These are phyloP conservation scores for Phlyctochytrium arcticum DNA, from an alignment of 192 early-diverging fungal genomes.

Conservation along the genomic window DNA sequence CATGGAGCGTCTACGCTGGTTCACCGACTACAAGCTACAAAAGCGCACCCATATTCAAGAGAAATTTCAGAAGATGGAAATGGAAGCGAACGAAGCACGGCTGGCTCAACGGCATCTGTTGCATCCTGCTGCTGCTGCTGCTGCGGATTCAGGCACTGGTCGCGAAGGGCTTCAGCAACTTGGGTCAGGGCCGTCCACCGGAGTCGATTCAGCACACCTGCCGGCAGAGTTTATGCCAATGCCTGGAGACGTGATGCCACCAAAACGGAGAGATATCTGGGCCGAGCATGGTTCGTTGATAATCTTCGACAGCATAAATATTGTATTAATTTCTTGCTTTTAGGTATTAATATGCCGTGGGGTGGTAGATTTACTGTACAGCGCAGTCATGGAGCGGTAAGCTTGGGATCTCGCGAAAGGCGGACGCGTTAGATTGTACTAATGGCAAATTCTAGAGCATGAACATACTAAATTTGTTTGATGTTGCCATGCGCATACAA, in stretches of 20 bases:
- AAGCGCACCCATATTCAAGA: conserved; percentile 27
- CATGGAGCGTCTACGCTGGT: conserved; percentile 48
- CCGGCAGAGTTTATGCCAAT: conserved; percentile 51
- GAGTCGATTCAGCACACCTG: background rate
- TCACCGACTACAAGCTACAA: conserved; percentile 38
- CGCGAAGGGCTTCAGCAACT: no score
- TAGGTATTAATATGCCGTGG: conserved; percentile 44
- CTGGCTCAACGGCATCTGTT: conserved; percentile 36
- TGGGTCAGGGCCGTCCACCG: background rate
- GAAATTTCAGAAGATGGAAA: conserved; percentile 33
- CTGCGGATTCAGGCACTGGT: no score
- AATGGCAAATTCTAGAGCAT: conserved; percentile 2
- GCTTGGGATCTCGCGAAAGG: no score
- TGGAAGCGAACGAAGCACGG: conserved; percentile 42
- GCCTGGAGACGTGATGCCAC: conserved; percentile 41
- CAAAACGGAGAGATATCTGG: conserved; percentile 31
- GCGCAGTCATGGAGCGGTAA: conserved; percentile 12
- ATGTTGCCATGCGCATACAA: conserved; percentile 37
- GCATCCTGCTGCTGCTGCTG: background rate
- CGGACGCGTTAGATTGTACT: background rate
- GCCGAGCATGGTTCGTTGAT: conserved; percentile 24
- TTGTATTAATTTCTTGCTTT: background rate
- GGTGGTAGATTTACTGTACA: conserved; percentile 41
- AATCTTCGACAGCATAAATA: background rate
- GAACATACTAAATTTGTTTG: conserved; percentile 55